Evolutionary conservation across 495 filamentous ascomycete genomes (phyloP).

Genomic region (Halenospora varia): DNA sequence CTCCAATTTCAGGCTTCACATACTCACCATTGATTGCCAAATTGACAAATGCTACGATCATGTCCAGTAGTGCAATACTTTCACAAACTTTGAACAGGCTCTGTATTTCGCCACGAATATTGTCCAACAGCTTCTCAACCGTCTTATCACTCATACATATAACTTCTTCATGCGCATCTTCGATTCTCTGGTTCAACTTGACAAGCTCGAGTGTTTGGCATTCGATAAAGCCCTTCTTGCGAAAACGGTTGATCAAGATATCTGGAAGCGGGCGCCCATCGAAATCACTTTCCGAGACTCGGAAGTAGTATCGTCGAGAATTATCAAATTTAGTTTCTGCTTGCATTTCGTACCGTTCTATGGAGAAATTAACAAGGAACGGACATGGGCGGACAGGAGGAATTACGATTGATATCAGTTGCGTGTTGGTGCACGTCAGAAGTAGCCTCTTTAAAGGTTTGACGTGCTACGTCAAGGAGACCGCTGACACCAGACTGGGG

Average conservation of each 20-base stretch:
- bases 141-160: constrained; percentile 70
- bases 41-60: constrained; percentile 81
- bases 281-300: constrained; percentile 59
- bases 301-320: constrained; percentile 75
- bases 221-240: constrained; percentile 69
- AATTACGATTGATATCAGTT: constrained; percentile 53
- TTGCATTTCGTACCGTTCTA: constrained; percentile 51
- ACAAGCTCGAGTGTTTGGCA: constrained; percentile 83
- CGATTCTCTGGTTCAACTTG: constrained; percentile 70
- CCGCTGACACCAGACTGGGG: constrained; percentile 75
- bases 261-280: constrained; percentile 58
- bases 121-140: constrained; percentile 63
- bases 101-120: constrained; percentile 63
- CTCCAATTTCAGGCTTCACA: constrained; percentile 68
- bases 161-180: constrained; percentile 77
- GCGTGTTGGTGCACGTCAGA: constrained; percentile 71
- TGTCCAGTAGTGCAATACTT: constrained; percentile 84
- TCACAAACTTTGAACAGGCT: constrained; percentile 76
- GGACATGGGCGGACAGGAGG: neutral
- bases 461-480: constrained; percentile 80
- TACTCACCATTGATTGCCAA: constrained; percentile 73
- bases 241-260: constrained; percentile 72
- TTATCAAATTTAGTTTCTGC: constrained; percentile 72
- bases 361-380: constrained; percentile 19
- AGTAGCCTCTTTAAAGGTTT: constrained; percentile 80